Evolutionary conservation across 768 basidiomycete species (phyloP).

Genomic region (Pilatotrama ljubarskyi): DNA sequence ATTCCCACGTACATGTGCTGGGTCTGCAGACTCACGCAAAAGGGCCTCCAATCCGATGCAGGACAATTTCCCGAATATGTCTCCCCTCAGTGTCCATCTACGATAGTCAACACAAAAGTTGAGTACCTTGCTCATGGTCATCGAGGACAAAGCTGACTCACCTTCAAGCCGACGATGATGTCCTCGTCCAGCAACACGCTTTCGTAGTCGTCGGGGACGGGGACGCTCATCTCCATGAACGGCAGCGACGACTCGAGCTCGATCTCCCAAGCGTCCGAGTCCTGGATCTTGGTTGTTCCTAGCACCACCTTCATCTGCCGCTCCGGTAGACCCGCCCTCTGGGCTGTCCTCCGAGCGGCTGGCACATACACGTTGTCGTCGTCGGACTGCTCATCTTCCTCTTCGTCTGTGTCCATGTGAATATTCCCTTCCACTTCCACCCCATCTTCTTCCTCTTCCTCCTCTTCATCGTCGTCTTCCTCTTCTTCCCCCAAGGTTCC

Average conservation of each 20-base stretch:
- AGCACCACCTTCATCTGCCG: slow-evolving; percentile 11
- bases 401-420: not conserved
- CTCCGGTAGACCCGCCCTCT: not conserved
- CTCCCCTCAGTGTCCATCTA: slow-evolving; percentile 10
- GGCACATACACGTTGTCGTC: not conserved
- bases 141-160: slow-evolving; percentile 4
- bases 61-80: slow-evolving; percentile 5
- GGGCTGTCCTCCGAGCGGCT: not conserved
- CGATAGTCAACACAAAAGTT: not conserved
- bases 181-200: slow-evolving; percentile 34
- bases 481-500: not conserved
- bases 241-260: slow-evolving; percentile 25
- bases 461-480: not conserved
- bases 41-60: slow-evolving; percentile 12
- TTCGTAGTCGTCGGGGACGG: slow-evolving; percentile 20
- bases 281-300: slow-evolving; percentile 8
- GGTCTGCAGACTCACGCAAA: not conserved
- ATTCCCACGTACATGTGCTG: no score
- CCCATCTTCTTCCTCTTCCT: not conserved
- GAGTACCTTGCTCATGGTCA: not conserved
- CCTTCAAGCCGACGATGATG: slow-evolving; percentile 31
- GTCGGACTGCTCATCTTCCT: not conserved
- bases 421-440: not conserved
- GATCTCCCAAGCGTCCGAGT: slow-evolving; percentile 20
- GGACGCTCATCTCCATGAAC: slow-evolving; percentile 26